A percentile compares a stretch with the other conserved stretches of the same genome.
Conservation (phyloP, 768 basidiomycete species). For the Calocybe indica region DNA sequence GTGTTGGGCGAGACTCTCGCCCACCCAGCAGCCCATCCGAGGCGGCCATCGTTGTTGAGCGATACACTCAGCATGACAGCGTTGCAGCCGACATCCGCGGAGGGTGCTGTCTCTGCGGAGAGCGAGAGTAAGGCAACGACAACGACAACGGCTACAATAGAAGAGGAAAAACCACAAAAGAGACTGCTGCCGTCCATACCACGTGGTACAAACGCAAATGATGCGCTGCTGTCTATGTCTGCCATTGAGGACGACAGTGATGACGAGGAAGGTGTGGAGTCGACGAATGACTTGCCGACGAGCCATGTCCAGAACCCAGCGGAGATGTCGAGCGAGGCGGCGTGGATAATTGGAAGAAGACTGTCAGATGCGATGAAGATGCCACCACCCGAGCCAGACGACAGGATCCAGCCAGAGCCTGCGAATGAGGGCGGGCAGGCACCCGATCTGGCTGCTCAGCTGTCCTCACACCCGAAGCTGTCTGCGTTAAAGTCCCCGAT, state of each 20-base stretch:
- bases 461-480: slow-evolving; percentile 36
- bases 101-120: no score
- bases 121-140: no score
- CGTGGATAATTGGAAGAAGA: slow-evolving; percentile 31
- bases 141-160: no score
- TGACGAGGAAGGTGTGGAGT: slow-evolving; percentile 18
- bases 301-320: slow-evolving; percentile 2
- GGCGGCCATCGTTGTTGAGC: slow-evolving; percentile 25
- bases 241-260: slow-evolving; percentile 46
- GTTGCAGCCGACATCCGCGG: no score
- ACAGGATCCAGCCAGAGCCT: slow-evolving; percentile 1
- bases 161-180: slow-evolving; percentile 4
- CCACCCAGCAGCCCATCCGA: slow-evolving; percentile 15
- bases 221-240: slow-evolving; percentile 38
- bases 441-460: slow-evolving; percentile 34
- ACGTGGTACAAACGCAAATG: slow-evolving; percentile 12
- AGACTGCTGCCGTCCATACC: slow-evolving; percentile 11
- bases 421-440: slow-evolving; percentile 16
- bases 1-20: slow-evolving; percentile 15
- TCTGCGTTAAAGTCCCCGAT: slow-evolving; percentile 28
- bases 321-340: slow-evolving; percentile 13
- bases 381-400: slow-evolving; percentile 9
- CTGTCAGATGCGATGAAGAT: slow-evolving; percentile 37
- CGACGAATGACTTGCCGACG: background rate
- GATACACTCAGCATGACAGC: slow-evolving; percentile 33